A percentile compares a stretch with the other conserved stretches of the same genome.
phyloP scores from a whole-genome alignment of 2,329 filamentous ascomycete species.

The Talaromyces sp. region DNA sequence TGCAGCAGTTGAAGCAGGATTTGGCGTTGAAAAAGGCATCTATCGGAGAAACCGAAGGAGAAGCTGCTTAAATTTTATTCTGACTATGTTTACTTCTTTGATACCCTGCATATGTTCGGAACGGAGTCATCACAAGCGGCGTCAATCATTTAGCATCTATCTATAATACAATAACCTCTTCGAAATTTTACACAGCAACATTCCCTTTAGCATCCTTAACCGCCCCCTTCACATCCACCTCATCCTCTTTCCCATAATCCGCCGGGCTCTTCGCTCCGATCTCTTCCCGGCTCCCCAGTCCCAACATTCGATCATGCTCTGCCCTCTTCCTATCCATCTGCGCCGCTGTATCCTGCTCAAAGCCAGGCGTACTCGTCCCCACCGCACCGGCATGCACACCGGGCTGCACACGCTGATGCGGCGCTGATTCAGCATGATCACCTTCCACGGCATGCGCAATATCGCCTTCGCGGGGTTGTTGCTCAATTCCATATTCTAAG shows the following conservation, averaged over 20 bases:
- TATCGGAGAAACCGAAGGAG: constrained; percentile 34
- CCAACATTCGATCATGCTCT: constrained; percentile 34
- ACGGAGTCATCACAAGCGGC: background rate
- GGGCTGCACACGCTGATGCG: constrained; percentile 28
- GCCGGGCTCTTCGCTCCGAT: constrained; percentile 22
- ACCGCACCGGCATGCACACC: constrained; percentile 37
- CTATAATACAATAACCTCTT: background rate
- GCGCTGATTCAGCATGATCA: constrained; percentile 19
- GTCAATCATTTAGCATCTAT: background rate
- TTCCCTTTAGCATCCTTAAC: constrained; percentile 29
- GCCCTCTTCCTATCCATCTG: constrained; percentile 34
- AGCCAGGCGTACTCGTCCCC: constrained; percentile 28
- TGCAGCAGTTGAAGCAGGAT: constrained; percentile 44
- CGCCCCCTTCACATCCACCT: constrained; percentile 28
- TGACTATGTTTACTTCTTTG: background rate
- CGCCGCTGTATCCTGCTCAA: constrained; percentile 33
- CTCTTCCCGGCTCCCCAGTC: constrained; percentile 20
- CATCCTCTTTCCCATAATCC: constrained; percentile 1
- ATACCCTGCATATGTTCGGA: constrained; percentile 9
- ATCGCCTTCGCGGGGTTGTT: constrained; percentile 34
- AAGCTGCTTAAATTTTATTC: background rate
- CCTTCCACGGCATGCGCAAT: constrained; percentile 32
- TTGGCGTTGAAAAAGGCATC: constrained; percentile 44
- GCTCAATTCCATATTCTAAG: constrained; percentile 35
- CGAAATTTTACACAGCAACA: constrained; percentile 25